These are phyloP conservation scores for Graphilbum fragrans DNA, from an alignment of 2,329 filamentous ascomycete species.

Conservation along the genomic window DNA sequence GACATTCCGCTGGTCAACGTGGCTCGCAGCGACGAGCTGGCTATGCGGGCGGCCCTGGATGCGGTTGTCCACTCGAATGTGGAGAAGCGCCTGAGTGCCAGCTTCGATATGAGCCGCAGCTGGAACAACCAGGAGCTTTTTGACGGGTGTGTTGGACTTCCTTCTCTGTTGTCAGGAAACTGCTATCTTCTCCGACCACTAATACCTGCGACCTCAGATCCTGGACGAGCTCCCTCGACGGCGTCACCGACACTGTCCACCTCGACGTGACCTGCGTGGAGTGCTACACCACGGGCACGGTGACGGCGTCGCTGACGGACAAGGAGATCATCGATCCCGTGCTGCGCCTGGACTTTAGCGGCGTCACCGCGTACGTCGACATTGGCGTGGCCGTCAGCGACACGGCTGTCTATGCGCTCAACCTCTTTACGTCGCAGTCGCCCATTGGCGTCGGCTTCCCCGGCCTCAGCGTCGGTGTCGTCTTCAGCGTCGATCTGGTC, in stretches of 20 bases:
- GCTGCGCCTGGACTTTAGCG: slow-evolving; percentile 32
- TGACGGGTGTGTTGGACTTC: slow-evolving; percentile 6
- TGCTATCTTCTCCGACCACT: not conserved
- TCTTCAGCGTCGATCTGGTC: slow-evolving; percentile 39
- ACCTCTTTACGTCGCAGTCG: slow-evolving; percentile 32
- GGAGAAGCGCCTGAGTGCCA: slow-evolving; percentile 8
- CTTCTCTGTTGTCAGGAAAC: not conserved
- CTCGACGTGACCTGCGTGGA: slow-evolving; percentile 28
- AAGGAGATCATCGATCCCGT: slow-evolving; percentile 25
- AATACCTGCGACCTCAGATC: slow-evolving; percentile 2
- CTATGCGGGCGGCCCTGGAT: slow-evolving; percentile 8
- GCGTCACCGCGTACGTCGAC: slow-evolving; percentile 38
- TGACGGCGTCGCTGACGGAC: slow-evolving; percentile 26
- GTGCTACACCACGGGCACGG: slow-evolving; percentile 37
- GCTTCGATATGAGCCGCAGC: slow-evolving; percentile 9
- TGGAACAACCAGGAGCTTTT: slow-evolving; percentile 12
- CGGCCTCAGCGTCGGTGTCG: slow-evolving; percentile 30
- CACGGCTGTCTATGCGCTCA: slow-evolving; percentile 36
- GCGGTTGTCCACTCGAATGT: slow-evolving; percentile 6
- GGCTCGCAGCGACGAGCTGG: slow-evolving; percentile 8
- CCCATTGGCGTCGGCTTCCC: slow-evolving; percentile 29
- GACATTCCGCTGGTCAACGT: slow-evolving; percentile 2
- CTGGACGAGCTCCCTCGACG: slow-evolving; percentile 4
- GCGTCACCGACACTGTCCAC: slow-evolving; percentile 7
- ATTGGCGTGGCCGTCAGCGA: slow-evolving; percentile 31